Evolutionary conservation across 257 asterid genomes (phyloP).

Genomic region (Striga asiatica): DNA sequence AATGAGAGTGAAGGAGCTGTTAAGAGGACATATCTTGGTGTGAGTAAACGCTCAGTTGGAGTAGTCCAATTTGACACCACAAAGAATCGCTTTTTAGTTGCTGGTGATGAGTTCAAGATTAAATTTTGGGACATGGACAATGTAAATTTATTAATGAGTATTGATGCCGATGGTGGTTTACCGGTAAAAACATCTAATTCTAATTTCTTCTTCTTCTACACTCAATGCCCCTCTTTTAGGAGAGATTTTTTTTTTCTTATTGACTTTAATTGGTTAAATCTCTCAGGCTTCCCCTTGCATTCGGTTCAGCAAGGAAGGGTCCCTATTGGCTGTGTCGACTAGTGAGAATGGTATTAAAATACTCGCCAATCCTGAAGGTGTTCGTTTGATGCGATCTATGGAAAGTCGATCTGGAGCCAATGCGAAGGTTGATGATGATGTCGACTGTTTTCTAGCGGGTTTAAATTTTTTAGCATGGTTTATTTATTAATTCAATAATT

Average conservation of each 20-base stretch:
- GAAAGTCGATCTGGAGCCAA: conserved; percentile 28
- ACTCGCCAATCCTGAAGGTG: conserved; percentile 47
- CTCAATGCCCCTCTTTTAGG: neutral
- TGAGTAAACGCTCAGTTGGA: conserved; percentile 37
- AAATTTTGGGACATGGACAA: conserved; percentile 75
- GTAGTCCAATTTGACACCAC: conserved; percentile 60
- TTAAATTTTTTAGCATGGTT: too few relatives aligned
- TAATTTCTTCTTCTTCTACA: conserved; percentile 3
- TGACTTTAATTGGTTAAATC: too few relatives aligned
- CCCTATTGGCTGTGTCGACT: conserved; percentile 56
- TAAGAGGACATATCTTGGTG: conserved; percentile 47
- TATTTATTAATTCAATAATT: too few relatives aligned
- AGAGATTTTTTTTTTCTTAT: too few relatives aligned
- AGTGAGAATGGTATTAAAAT: conserved; percentile 50
- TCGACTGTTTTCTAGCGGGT: neutral
- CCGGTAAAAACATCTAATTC: conserved; percentile 32
- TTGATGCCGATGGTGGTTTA: conserved; percentile 58
- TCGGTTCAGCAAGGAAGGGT: conserved; percentile 56
- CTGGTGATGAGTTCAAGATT: conserved; percentile 51
- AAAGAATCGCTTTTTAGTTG: conserved; percentile 53
- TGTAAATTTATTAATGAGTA: conserved; percentile 24
- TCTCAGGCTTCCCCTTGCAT: conserved; percentile 60
- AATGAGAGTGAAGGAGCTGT: conserved; percentile 54
- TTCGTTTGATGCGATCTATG: conserved; percentile 23
- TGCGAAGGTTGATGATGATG: conserved; percentile 24